phyloP scores from a whole-genome alignment of 805 yeast genomes.

The Yamadazyma endophytica region DNA sequence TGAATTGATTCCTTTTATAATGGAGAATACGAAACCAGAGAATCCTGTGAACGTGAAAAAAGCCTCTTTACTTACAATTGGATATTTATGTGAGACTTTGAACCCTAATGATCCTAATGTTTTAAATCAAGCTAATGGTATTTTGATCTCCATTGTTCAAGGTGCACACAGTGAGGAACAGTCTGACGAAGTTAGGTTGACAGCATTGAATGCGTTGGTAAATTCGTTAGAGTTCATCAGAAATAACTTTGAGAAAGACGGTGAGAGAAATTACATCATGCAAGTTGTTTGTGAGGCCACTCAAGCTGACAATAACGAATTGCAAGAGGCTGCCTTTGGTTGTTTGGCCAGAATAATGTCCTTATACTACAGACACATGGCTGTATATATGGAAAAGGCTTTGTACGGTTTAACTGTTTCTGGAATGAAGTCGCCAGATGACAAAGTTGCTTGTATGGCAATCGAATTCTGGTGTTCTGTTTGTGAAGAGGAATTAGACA shows the following conservation, averaged over 20 bases:
- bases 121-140: constrained; percentile 83
- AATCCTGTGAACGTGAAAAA: constrained; percentile 78
- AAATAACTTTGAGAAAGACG: constrained; percentile 84
- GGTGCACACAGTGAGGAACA: constrained; percentile 88
- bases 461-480: constrained; percentile 99
- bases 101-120: constrained; percentile 78
- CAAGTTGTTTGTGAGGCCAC: constrained; percentile 99
- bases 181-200: constrained; percentile 67
- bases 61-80: constrained; percentile 83
- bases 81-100: constrained; percentile 93
- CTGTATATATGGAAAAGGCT: constrained; percentile 96
- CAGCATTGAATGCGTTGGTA: constrained; percentile 89
- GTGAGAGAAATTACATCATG: constrained; percentile 96
- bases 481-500: constrained; percentile 94
- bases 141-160: constrained; percentile 91
- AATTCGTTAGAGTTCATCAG: constrained; percentile 88
- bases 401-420: constrained; percentile 81
- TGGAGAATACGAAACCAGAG: constrained; percentile 78
- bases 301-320: constrained; percentile 75
- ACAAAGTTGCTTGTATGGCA: constrained; percentile 94
- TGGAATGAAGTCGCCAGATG: constrained; percentile 85
- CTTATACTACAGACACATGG: constrained; percentile 84
- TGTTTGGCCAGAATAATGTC: constrained; percentile 91
- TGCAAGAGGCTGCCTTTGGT: constrained; percentile 94
- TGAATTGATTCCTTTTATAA: constrained; percentile 75